These are phyloP conservation scores for Lentinula edodes DNA, from an alignment of 768 basidiomycete genomes.

Conservation along the genomic window DNA sequence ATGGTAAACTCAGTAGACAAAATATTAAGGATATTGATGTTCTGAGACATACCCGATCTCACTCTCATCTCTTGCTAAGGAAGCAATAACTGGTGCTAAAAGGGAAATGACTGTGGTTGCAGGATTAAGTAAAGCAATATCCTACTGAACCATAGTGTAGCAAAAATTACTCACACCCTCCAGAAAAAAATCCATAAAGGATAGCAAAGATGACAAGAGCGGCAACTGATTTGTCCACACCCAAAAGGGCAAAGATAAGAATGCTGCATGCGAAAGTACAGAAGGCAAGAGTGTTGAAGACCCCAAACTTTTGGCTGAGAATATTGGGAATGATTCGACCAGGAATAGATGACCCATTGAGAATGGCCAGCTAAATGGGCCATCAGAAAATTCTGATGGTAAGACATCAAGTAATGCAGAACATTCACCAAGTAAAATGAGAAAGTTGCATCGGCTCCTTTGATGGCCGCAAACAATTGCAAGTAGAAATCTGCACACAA, in stretches of 20 bases:
- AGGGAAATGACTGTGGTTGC: background rate
- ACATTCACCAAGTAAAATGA: slow-evolving; percentile 43
- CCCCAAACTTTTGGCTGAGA: slow-evolving; percentile 43
- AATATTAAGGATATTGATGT: background rate
- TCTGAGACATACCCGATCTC: background rate
- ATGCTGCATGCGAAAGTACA: slow-evolving; percentile 34
- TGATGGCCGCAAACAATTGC: slow-evolving; percentile 42
- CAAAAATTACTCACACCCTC: too few relatives aligned
- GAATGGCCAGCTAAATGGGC: slow-evolving; percentile 36
- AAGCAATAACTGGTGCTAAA: background rate
- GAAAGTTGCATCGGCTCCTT: slow-evolving; percentile 32
- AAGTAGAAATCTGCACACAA: slow-evolving; percentile 43
- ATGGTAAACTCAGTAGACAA: background rate
- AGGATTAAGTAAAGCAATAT: background rate
- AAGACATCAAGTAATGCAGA: background rate
- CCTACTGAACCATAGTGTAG: background rate
- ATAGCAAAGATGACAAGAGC: slow-evolving; percentile 24
- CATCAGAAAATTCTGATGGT: background rate
- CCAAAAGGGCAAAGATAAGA: slow-evolving; percentile 42
- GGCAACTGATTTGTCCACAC: slow-evolving; percentile 25
- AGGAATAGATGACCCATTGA: slow-evolving; percentile 47
- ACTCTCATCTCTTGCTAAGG: background rate
- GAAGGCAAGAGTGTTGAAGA: slow-evolving; percentile 44
- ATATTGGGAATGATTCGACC: slow-evolving; percentile 55
- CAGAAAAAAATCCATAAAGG: background rate